These are phyloP conservation scores for Rhinocladiella mackenziei DNA, from an alignment of 2,329 filamentous ascomycete species.

Conservation along the genomic window DNA sequence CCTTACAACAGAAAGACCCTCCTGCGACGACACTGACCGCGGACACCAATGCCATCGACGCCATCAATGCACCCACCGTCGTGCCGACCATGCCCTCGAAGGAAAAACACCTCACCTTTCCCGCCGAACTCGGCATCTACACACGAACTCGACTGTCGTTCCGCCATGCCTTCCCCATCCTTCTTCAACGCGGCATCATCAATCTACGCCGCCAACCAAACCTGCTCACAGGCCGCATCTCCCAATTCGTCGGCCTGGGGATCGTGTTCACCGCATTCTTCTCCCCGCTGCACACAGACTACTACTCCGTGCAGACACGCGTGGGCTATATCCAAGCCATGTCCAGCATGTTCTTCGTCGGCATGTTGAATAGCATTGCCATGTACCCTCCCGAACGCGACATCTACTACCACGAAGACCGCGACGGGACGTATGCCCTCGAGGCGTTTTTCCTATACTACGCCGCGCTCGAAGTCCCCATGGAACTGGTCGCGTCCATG, in stretches of 20 bases:
- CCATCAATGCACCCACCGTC: neutral
- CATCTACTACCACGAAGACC: constrained; percentile 73
- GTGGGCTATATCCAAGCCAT: constrained; percentile 71
- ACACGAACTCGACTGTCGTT: constrained; percentile 62
- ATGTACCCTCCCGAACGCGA: constrained; percentile 69
- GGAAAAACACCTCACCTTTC: constrained; percentile 32
- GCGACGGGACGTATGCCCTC: constrained; percentile 67
- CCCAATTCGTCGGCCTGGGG: constrained; percentile 63
- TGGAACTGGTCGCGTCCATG: constrained; percentile 63
- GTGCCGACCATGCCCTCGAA: neutral
- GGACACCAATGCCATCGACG: neutral
- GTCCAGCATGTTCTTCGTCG: constrained; percentile 66
- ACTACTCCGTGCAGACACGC: constrained; percentile 66
- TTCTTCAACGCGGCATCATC: constrained; percentile 63
- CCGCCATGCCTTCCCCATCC: constrained; percentile 59
- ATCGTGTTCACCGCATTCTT: constrained; percentile 66
- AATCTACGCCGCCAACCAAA: constrained; percentile 66
- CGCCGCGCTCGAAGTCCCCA: constrained; percentile 65
- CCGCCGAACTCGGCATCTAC: constrained; percentile 67
- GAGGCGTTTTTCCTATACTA: constrained; percentile 70
- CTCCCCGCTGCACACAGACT: constrained; percentile 65
- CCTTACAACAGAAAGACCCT: neutral
- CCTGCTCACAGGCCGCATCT: constrained; percentile 60
- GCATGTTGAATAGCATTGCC: constrained; percentile 75
- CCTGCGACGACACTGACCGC: neutral